Percentiles rank a stretch among this genome's conserved stretches.
Conservation (phyloP, 495 filamentous ascomycete species). For the Penicillium samsonianum region DNA sequence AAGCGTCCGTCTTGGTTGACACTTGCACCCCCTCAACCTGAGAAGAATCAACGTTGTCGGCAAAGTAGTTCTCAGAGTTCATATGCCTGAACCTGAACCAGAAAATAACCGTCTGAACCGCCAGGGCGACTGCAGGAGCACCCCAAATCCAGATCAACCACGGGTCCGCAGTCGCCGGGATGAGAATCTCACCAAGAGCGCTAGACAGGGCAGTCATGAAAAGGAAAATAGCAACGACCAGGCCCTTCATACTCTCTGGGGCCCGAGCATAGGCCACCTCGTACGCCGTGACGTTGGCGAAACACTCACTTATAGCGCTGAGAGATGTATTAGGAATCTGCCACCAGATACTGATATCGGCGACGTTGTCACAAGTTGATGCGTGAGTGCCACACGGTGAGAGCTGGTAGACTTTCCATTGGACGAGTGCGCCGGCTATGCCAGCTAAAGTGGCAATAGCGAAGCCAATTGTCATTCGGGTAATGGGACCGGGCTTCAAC, state of each 20-base stretch:
- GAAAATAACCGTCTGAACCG: conserved; percentile 52
- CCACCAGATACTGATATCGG: conserved; percentile 56
- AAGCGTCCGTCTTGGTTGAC: no score
- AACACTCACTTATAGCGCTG: conserved; percentile 67
- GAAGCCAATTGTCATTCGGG: conserved; percentile 68
- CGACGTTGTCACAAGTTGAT: conserved; percentile 46
- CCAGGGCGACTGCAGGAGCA: conserved; percentile 50
- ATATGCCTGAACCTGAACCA: conserved; percentile 41
- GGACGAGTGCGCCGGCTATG: conserved; percentile 61
- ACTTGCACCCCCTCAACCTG: no score
- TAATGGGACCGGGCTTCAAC: conserved; percentile 59
- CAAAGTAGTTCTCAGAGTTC: no score
- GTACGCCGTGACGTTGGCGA: conserved; percentile 68
- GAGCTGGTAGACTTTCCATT: conserved; percentile 61
- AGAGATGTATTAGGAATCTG: conserved; percentile 53
- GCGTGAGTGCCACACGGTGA: conserved; percentile 54
- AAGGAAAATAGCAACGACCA: conserved; percentile 67
- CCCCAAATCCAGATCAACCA: conserved; percentile 58
- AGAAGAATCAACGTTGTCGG: no score
- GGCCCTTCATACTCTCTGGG: conserved; percentile 65
- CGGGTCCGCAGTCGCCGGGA: conserved; percentile 62
- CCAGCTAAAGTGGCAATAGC: conserved; percentile 56
- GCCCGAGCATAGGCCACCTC: conserved; percentile 74
- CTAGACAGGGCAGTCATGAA: conserved; percentile 53
- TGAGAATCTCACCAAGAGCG: conserved; percentile 56